Conservation (phyloP, 1,139 yeast species). For the Hansenula lynferdii region DNA sequence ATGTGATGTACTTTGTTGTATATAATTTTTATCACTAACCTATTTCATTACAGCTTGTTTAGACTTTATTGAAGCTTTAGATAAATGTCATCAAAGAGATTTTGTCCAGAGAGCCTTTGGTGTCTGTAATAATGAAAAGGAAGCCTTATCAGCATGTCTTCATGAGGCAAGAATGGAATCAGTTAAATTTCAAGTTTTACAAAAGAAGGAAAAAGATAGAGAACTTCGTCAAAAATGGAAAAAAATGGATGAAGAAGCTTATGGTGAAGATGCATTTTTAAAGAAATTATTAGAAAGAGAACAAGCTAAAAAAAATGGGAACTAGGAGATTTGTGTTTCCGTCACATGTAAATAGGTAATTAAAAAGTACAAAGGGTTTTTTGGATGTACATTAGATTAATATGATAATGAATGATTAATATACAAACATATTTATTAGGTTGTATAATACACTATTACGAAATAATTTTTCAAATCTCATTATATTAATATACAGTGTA, state of each 20-base stretch:
- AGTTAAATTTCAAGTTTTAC: constrained; percentile 56
- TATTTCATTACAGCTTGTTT: constrained; percentile 52
- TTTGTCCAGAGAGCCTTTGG: constrained; percentile 77
- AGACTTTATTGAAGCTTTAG: constrained; percentile 80
- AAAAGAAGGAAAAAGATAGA: constrained; percentile 53
- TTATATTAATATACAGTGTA: too few species aligned
- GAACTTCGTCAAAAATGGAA: constrained; percentile 52
- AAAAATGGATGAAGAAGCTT: constrained; percentile 67
- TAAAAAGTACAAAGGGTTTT: too few species aligned
- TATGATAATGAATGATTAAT: too few species aligned
- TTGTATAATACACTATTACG: too few species aligned
- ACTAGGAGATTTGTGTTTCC: background rate
- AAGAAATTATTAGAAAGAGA: constrained; percentile 55
- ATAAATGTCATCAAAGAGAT: constrained; percentile 78
- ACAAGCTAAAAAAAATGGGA: constrained; percentile 17
- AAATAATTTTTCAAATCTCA: too few species aligned
- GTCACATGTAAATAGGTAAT: constrained; percentile 1
- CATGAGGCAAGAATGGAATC: constrained; percentile 71
- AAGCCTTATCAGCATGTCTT: constrained; percentile 71
- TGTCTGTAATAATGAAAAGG: constrained; percentile 78
- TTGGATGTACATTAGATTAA: too few species aligned
- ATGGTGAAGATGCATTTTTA: constrained; percentile 72
- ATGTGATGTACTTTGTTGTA: constrained; percentile 14
- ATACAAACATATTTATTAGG: too few species aligned
- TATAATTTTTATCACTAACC: constrained; percentile 7